A percentile compares a stretch with the other conserved stretches of the same genome.
Evolutionary conservation across 2,329 filamentous ascomycete species (phyloP).

Genomic region (Capronia coronata): DNA sequence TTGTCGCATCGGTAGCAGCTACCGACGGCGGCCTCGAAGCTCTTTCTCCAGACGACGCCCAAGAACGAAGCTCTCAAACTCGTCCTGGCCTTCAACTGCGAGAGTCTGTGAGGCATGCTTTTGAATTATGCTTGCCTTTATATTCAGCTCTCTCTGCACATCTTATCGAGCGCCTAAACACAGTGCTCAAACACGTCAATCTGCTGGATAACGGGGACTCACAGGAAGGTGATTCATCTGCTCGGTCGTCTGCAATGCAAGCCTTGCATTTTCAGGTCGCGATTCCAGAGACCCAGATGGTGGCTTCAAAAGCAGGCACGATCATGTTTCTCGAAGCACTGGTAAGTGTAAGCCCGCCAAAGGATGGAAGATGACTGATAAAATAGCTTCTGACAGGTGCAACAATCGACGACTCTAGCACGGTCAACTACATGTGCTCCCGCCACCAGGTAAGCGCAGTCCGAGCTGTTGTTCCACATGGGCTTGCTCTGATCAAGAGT

Average conservation of each 20-base stretch:
- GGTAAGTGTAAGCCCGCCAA: slow-evolving; percentile 43
- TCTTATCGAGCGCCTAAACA: slow-evolving; percentile 22
- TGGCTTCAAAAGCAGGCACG: slow-evolving; percentile 72
- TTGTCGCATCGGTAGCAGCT: slow-evolving; percentile 18
- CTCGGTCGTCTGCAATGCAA: slow-evolving; percentile 22
- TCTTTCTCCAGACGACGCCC: slow-evolving; percentile 5
- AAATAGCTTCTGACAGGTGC: slow-evolving; percentile 72
- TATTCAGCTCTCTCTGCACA: slow-evolving; percentile 22
- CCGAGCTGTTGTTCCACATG: slow-evolving; percentile 39
- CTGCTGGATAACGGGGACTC: slow-evolving; percentile 11
- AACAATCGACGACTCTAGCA: slow-evolving; percentile 68
- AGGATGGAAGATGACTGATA: slow-evolving; percentile 31
- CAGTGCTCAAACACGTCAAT: slow-evolving; percentile 23
- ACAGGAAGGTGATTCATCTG: slow-evolving; percentile 6
- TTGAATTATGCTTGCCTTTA: slow-evolving; percentile 16
- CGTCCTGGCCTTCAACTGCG: slow-evolving; percentile 4
- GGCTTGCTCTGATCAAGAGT: slow-evolving; percentile 2
- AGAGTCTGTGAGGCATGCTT: slow-evolving; percentile 11
- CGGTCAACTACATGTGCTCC: slow-evolving; percentile 76
- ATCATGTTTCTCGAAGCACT: slow-evolving; percentile 80
- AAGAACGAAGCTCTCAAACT: background rate
- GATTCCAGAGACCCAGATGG: slow-evolving; percentile 60
- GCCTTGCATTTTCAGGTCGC: slow-evolving; percentile 48
- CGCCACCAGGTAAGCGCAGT: slow-evolving; percentile 55
- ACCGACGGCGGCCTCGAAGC: slow-evolving; percentile 20